phyloP scores from a whole-genome alignment of 2,329 filamentous ascomycete species.

The Albifimbria verrucaria region DNA sequence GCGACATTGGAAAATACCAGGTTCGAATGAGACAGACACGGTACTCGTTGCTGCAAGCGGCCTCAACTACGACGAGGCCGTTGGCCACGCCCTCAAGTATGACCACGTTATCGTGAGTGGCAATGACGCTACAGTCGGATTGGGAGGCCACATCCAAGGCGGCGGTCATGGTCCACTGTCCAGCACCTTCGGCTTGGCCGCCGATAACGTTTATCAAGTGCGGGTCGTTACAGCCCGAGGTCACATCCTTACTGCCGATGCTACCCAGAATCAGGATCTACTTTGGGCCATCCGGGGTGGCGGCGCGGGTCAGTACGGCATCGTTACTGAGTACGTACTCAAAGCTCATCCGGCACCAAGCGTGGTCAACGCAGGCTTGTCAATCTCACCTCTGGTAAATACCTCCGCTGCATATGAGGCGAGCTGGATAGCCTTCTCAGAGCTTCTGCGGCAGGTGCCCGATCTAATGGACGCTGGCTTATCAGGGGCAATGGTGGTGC shows the following conservation, averaged over 20 bases:
- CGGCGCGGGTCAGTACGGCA: conserved; percentile 9
- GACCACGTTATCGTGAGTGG: conserved; percentile 35
- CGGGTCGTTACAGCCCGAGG: conserved; percentile 21
- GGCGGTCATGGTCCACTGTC: conserved; percentile 25
- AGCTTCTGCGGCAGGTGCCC: too few relatives aligned
- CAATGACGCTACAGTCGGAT: conserved; percentile 38
- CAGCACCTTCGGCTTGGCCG: conserved; percentile 18
- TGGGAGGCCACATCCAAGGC: conserved; percentile 23
- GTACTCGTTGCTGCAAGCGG: not conserved
- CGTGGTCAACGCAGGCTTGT: not conserved
- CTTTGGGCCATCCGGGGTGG: conserved; percentile 14
- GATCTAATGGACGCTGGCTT: too few relatives aligned
- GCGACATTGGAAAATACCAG: not conserved
- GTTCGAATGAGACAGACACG: too few relatives aligned
- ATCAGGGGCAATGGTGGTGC: too few relatives aligned
- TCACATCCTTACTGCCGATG: conserved; percentile 7
- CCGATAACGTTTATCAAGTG: conserved; percentile 22
- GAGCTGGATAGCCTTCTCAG: too few relatives aligned
- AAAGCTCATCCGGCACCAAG: conserved; percentile 2
- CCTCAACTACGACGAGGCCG: not conserved
- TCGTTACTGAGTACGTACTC: conserved; percentile 13
- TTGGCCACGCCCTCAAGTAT: not conserved
- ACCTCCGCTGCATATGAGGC: not conserved
- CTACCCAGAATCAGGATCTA: conserved; percentile 10
- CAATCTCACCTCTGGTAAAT: too few relatives aligned